Evolutionary conservation across 345 rosid genomes (phyloP).

Genomic region (Salix purpurea): DNA sequence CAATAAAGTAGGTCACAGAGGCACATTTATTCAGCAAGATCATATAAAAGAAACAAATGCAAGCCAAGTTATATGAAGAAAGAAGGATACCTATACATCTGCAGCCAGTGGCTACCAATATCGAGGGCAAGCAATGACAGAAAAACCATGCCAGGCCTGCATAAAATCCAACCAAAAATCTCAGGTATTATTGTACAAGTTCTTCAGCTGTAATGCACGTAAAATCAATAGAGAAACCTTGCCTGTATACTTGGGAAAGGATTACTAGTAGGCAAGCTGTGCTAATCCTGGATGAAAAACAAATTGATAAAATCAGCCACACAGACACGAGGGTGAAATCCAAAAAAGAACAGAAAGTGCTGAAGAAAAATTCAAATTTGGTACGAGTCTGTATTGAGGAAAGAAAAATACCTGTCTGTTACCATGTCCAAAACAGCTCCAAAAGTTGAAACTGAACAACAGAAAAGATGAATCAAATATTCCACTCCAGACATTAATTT

Average conservation of each 20-base stretch:
- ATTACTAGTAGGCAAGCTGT: slow-evolving; percentile 89
- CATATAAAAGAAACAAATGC: background rate
- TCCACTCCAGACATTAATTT: background rate
- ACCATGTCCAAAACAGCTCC: slow-evolving; percentile 98
- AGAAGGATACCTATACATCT: slow-evolving; percentile 74
- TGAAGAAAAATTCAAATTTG: background rate
- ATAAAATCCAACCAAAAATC: slow-evolving; percentile 2
- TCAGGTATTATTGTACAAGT: background rate
- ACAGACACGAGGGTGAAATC: background rate
- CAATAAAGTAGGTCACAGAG: background rate
- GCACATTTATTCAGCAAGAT: background rate
- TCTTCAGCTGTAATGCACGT: background rate
- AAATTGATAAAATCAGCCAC: slow-evolving; percentile 10
- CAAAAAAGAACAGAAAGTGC: background rate
- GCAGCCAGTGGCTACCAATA: slow-evolving; percentile 93
- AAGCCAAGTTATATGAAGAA: background rate
- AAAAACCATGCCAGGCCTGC: slow-evolving; percentile 89
- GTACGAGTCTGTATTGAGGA: background rate
- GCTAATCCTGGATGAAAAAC: slow-evolving; percentile 67
- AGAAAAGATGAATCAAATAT: slow-evolving; percentile 17
- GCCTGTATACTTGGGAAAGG: slow-evolving; percentile 84
- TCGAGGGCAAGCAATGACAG: slow-evolving; percentile 81
- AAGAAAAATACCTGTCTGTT: slow-evolving; percentile 63
- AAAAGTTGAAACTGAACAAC: slow-evolving; percentile 73
- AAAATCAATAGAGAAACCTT: slow-evolving; percentile 8